phyloP scores from a whole-genome alignment of 2,329 filamentous ascomycete species.

The Fusarium burgessii region DNA sequence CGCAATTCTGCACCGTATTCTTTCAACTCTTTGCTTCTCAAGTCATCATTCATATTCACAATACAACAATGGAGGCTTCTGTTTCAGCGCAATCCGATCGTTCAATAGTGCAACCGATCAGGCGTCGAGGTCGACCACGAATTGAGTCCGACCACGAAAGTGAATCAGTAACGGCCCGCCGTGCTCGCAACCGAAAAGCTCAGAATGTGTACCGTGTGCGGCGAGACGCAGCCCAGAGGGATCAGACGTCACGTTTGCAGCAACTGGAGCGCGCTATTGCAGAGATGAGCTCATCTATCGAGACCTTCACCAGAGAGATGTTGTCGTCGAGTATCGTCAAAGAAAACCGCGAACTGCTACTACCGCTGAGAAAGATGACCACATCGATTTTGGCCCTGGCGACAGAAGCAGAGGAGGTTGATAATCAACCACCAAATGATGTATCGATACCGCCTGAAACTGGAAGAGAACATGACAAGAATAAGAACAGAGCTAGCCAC shows the following conservation, averaged over 20 bases:
- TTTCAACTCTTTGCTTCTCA: not conserved
- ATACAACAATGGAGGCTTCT: not conserved
- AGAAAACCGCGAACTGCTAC: not conserved
- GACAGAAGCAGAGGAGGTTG: not conserved
- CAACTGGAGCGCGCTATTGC: not conserved
- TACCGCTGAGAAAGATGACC: not conserved
- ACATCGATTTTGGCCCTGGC: not conserved
- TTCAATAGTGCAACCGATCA: not conserved
- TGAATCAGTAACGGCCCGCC: not conserved
- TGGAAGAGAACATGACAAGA: not conserved
- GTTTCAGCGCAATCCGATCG: not conserved
- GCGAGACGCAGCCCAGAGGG: not conserved
- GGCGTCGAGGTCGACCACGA: not conserved
- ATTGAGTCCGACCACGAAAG: not conserved
- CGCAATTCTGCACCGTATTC: not conserved
- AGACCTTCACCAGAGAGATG: not conserved
- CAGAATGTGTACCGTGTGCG: not conserved
- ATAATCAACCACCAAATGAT: not conserved
- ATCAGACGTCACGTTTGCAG: not conserved
- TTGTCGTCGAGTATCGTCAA: not conserved
- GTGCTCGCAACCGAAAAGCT: not conserved
- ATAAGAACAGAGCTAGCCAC: not conserved
- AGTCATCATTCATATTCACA: not conserved
- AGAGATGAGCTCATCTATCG: not conserved
- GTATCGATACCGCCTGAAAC: not conserved